Evolutionary conservation across 257 asterid genomes (phyloP).

Genomic region (Salvia rosmarinus): DNA sequence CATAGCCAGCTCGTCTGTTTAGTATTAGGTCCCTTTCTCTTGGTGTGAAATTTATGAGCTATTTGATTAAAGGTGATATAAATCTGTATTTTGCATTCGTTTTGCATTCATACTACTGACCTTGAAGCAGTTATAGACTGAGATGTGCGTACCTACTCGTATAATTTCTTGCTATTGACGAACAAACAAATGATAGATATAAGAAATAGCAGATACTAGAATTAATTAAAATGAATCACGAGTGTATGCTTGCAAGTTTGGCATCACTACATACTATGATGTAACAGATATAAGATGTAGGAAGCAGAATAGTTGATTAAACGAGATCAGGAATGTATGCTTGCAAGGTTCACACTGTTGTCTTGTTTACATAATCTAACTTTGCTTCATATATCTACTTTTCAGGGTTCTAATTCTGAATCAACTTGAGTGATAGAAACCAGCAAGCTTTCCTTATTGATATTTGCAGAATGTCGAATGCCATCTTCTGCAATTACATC

Average conservation of each 20-base stretch:
- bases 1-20: background rate
- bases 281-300: background rate
- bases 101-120: background rate
- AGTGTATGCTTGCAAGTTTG: background rate
- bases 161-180: background rate
- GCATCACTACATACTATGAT: background rate
- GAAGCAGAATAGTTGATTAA: background rate
- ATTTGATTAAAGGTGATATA: background rate
- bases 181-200: background rate
- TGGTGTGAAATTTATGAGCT: background rate
- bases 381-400: slow-evolving; percentile 6
- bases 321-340: background rate
- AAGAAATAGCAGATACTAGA: background rate
- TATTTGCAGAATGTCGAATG: slow-evolving; percentile 14
- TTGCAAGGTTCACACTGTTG: background rate
- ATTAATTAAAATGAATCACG: background rate
- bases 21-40: background rate
- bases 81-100: background rate
- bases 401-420: slow-evolving; percentile 26
- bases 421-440: slow-evolving; percentile 16
- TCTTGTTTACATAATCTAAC: background rate
- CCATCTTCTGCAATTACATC: slow-evolving; percentile 24
- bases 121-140: background rate
- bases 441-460: background rate
- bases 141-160: background rate